These are phyloP conservation scores for Basipetospora sp. DNA, from an alignment of 2,329 filamentous ascomycete species.

Conservation along the genomic window DNA sequence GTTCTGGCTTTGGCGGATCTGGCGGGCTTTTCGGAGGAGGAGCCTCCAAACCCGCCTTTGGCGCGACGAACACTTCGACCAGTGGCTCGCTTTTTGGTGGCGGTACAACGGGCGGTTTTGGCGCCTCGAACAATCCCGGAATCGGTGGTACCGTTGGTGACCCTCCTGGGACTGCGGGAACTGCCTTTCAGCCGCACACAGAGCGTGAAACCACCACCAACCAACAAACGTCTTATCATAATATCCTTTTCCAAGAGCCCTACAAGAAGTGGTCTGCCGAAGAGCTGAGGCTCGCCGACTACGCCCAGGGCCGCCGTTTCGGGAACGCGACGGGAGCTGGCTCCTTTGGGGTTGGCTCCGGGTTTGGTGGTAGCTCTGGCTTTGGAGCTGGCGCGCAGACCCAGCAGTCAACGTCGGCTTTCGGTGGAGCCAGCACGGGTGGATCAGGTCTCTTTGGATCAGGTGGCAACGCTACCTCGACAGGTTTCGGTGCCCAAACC, in stretches of 20 bases:
- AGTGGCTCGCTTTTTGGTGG: constrained; percentile 34
- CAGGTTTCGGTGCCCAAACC: constrained; percentile 5
- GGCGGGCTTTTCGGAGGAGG: constrained; percentile 39
- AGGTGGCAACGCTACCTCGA: constrained; percentile 14
- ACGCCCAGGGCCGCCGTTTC: constrained; percentile 68
- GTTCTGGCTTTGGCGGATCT: constrained; percentile 26
- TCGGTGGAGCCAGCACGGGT: constrained; percentile 26
- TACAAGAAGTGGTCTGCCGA: constrained; percentile 88
- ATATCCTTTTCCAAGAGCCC: constrained; percentile 60
- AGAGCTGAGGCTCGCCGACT: constrained; percentile 70
- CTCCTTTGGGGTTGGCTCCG: constrained; percentile 56
- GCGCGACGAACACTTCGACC: constrained; percentile 23
- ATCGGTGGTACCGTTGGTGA: constrained; percentile 39
- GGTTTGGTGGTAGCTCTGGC: constrained; percentile 34
- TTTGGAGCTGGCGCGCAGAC: constrained; percentile 26
- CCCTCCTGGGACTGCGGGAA: constrained; percentile 52
- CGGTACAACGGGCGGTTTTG: constrained; percentile 27
- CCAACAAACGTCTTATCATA: constrained; percentile 54
- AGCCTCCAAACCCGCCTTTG: constrained; percentile 33
- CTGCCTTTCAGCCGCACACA: constrained; percentile 51
- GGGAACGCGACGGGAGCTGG: constrained; percentile 75
- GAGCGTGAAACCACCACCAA: constrained; percentile 57
- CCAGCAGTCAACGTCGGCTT: neutral
- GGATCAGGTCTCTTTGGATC: constrained; percentile 28
- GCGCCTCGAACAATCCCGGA: constrained; percentile 30